These are phyloP conservation scores for Picochlorum sp. DNA, from an alignment of 139 green algal genomes.

Conservation along the genomic window DNA sequence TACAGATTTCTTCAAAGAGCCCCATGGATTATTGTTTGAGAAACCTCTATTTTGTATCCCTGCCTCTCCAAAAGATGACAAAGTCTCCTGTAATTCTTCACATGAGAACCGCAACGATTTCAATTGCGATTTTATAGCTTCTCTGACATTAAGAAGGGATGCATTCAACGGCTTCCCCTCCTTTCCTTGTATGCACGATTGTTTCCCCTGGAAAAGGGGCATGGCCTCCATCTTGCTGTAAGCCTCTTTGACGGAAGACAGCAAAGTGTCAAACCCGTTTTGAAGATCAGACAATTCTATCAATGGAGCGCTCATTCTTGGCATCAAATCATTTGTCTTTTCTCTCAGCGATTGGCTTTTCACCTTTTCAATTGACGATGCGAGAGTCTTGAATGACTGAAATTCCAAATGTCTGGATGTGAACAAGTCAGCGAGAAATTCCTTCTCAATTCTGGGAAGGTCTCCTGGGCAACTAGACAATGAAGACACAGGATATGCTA, in stretches of 20 bases:
- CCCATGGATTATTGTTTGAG: not conserved
- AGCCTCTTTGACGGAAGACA: not conserved
- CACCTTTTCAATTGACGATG: constrained; percentile 4
- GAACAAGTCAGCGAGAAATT: constrained; percentile 11
- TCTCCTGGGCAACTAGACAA: constrained; percentile 4
- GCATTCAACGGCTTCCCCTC: not conserved
- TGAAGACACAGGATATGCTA: constrained; percentile 3
- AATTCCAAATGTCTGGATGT: constrained; percentile 25
- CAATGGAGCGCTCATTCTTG: not conserved
- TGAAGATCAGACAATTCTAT: not conserved
- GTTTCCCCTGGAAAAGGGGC: constrained; percentile 19
- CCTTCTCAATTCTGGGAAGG: constrained; percentile 10
- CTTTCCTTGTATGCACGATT: not conserved
- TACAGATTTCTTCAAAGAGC: constrained; percentile 23
- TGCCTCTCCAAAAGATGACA: not conserved
- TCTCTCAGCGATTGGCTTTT: not conserved
- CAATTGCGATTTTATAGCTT: constrained; percentile 18
- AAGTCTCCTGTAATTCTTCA: constrained; percentile 4
- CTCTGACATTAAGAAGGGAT: constrained; percentile 7
- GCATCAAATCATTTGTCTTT: not conserved
- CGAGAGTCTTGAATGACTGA: constrained; percentile 16
- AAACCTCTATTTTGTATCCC: constrained; percentile 3
- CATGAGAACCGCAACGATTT: constrained; percentile 19
- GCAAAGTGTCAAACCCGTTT: not conserved
- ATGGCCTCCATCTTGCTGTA: constrained; percentile 20